These are phyloP conservation scores for Parathielavia appendiculata DNA, from an alignment of 495 filamentous ascomycete species.

Conservation along the genomic window DNA sequence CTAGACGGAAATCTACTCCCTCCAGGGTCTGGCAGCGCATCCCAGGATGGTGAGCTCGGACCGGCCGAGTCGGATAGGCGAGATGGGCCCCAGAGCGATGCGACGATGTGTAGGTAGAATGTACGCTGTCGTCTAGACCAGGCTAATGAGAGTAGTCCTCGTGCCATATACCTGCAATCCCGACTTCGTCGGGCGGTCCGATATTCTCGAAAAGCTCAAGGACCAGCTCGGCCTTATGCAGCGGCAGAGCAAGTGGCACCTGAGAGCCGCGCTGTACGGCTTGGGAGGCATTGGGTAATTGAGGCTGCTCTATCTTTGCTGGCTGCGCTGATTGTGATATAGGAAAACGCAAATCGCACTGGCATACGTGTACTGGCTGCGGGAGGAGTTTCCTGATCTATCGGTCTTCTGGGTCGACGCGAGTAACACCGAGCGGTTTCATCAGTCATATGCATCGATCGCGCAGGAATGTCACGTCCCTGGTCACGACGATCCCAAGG, in stretches of 20 bases:
- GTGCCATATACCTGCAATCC: slow-evolving; percentile 29
- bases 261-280: slow-evolving; percentile 28
- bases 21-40: not conserved
- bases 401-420: slow-evolving; percentile 48
- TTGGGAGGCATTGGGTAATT: slow-evolving; percentile 48
- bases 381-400: slow-evolving; percentile 29
- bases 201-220: no score
- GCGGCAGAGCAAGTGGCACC: not conserved
- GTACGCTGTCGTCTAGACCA: not conserved
- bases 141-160: slow-evolving; percentile 16
- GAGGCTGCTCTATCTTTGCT: no score
- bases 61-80: not conserved
- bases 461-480: slow-evolving; percentile 33
- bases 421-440: slow-evolving; percentile 37
- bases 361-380: slow-evolving; percentile 42
- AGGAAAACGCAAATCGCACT: slow-evolving; percentile 55
- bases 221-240: slow-evolving; percentile 13
- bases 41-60: no score
- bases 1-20: not conserved
- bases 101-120: not conserved
- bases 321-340: no score
- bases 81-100: not conserved
- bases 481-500: slow-evolving; percentile 29
- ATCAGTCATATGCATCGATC: slow-evolving; percentile 41
- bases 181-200: slow-evolving; percentile 44